Evolutionary conservation across 257 asterid species (phyloP), one percentile per base, ranked within the genome.

Genomic region (Lithospermum erythrorhizon): DNA sequence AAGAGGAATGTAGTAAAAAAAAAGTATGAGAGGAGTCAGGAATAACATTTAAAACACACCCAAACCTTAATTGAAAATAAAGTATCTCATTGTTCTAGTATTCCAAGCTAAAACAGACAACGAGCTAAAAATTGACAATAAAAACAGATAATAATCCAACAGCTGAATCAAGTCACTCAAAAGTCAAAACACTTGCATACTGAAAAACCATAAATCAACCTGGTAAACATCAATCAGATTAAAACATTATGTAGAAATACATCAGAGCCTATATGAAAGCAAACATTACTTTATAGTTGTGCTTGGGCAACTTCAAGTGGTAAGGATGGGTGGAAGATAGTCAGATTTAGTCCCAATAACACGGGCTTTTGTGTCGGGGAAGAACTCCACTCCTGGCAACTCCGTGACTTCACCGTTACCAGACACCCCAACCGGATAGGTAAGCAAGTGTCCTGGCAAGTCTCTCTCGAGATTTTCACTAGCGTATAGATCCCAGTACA

Each of bases 271-370:
- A 9, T 51, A 58, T 17, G 24, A 64, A 27, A 9, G 23, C 8
- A 54, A 23, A 41, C 30, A 5, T 51, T 22, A 62, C 45, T 35
- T 35, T 13, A 35, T 35, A 35, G 45, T 35, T 35, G 9, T 22
- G 23, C 58, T 14, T 11, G 49, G 49, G 49, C 17, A 11, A 3
- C n/a, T 30, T 78, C 78, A 88, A 53, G 90, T 80, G 7, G 95
- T 85, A 41, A 88, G 88, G 70, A 88, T 88, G 2, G 94, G 90
- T 0, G 95, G 95, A 48, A 88, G 79, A 58, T 78, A 82, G 74
- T 85, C 94, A 1, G 95, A 83, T 58, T 75, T 72, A 3, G 82
- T 65, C 14, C 96, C 96, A 2, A 88, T 83, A 24, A 83, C 63
- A 1, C 72, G 81, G 49, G 96, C 96, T 61, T 81, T 79, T 5